phyloP scores from a whole-genome alignment of 177 flowering plant species.

The Vitis hybrid region DNA sequence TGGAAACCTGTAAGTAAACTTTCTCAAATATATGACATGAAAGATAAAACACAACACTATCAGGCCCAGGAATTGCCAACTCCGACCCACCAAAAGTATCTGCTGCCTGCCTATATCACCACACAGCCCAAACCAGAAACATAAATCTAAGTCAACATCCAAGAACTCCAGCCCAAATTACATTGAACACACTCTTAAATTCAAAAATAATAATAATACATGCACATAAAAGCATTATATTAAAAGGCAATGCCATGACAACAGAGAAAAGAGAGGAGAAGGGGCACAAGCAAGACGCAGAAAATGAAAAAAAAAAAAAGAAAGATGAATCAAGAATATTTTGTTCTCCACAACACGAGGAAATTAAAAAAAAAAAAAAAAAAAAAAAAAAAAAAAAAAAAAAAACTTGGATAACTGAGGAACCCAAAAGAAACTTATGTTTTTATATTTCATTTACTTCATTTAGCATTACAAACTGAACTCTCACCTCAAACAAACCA shows the following conservation, averaged over 20 bases:
- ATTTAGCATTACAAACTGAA: too few relatives aligned
- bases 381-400: neutral
- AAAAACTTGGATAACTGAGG: neutral
- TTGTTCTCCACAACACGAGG: neutral
- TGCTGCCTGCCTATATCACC: neutral
- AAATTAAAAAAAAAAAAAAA: neutral
- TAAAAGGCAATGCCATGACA: too few relatives aligned
- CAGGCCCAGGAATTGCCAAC: neutral
- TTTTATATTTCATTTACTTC: too few relatives aligned
- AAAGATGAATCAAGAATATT: neutral
- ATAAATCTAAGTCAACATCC: neutral
- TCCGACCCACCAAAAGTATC: neutral
- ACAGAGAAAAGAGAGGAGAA: too few relatives aligned
- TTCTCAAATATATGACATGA: neutral
- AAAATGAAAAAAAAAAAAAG: neutral
- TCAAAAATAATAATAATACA: too few relatives aligned
- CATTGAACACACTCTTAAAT: neutral
- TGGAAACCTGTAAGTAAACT: neutral
- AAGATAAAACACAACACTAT: neutral
- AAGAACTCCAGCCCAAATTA: neutral
- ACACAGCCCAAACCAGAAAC: slow-evolving; percentile 5
- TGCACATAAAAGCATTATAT: too few relatives aligned
- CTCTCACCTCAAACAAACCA: too few relatives aligned
- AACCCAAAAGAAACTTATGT: neutral
- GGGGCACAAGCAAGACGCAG: neutral